A percentile compares a stretch with the other conserved stretches of the same genome.
These are phyloP conservation scores for Podospora comata DNA, from an alignment of 495 filamentous ascomycete genomes.

Conservation along the genomic window DNA sequence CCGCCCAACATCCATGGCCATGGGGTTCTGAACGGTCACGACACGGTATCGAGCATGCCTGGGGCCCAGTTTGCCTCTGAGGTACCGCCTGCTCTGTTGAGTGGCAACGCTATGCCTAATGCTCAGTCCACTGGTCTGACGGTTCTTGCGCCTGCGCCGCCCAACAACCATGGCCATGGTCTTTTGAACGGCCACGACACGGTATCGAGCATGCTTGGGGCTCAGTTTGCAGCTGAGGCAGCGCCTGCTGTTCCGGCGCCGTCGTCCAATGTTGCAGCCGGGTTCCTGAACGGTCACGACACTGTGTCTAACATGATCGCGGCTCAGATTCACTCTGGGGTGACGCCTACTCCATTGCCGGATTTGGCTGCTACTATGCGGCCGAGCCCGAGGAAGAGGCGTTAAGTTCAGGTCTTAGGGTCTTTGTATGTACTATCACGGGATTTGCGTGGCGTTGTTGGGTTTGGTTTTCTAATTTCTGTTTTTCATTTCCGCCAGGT, in stretches of 20 bases:
- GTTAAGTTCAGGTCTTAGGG: not conserved
- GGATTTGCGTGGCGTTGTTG: not conserved
- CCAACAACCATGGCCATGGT: not conserved
- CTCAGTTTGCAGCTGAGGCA: not conserved
- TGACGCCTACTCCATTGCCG: not conserved
- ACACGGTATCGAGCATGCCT: too few relatives aligned
- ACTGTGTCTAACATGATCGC: not conserved
- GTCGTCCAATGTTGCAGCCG: too few relatives aligned
- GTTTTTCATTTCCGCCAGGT: not conserved
- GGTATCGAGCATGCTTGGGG: not conserved
- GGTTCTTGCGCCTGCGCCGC: not conserved
- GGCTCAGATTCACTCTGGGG: not conserved
- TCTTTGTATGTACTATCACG: not conserved
- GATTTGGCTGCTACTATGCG: not conserved
- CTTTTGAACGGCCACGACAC: not conserved
- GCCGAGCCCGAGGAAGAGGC: not conserved
- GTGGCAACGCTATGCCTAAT: too few relatives aligned
- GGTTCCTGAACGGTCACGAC: not conserved
- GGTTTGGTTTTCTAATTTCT: not conserved
- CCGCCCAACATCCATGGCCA: not conserved
- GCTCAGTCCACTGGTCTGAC: too few relatives aligned
- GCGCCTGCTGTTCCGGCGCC: too few relatives aligned
- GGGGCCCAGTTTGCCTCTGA: too few relatives aligned
- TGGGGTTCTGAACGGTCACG: too few relatives aligned
- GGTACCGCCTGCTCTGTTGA: too few relatives aligned